Evolutionary conservation across 768 basidiomycete genomes (phyloP), one percentile per base, ranked within the genome.

Genomic region (Russula virescens): DNA sequence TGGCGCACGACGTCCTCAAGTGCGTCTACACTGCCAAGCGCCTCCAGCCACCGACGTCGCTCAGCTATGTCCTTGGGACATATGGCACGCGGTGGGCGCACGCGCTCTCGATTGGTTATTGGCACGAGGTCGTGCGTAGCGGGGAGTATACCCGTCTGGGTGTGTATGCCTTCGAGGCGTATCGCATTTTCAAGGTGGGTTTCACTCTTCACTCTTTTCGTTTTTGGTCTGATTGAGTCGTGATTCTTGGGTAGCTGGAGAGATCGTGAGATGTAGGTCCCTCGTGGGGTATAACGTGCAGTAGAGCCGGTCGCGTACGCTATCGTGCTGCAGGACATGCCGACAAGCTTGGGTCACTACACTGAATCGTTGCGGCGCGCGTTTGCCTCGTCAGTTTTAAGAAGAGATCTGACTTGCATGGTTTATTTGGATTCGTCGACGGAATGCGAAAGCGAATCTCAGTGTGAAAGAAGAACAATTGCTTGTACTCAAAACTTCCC

Each of bases 141-240:
- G 91, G 91, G 8, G 85, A 91, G 31, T 82, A 85, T 74, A 79
- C 79, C 9, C 80, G 81, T 68, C 78, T 92, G 28, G 84, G 84
- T 10, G 73, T 92, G 19, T 92, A 93, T 71, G 91, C 83, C 10
- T 70, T 92, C 25, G 92, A 96, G 76, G 93, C 91, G 35, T 96
- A 94, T 71, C 86, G 88, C 19, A 88, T 96, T 69, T 96, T 89
- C 81, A 91, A 90, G 79, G 89, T 88, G 64, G 38, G 83, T 10
- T 5, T 14, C 73, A 0, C 46, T 18, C 16, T 28, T 38, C 46
- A 35, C 25, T 8, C 31, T 35, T 61, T 3, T 31, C 31, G 31
- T 31, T 31, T 31, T 4, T 8, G 31, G 31, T 31, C 31, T 31
- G 31, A 31, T 31, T 31, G n/a, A 31, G 3, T 31, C 31, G 31